Percentiles rank a stretch among this genome's conserved stretches.
Conservation (phyloP, 2,329 filamentous ascomycete genomes). For the Scortechinia acanthostroma region DNA sequence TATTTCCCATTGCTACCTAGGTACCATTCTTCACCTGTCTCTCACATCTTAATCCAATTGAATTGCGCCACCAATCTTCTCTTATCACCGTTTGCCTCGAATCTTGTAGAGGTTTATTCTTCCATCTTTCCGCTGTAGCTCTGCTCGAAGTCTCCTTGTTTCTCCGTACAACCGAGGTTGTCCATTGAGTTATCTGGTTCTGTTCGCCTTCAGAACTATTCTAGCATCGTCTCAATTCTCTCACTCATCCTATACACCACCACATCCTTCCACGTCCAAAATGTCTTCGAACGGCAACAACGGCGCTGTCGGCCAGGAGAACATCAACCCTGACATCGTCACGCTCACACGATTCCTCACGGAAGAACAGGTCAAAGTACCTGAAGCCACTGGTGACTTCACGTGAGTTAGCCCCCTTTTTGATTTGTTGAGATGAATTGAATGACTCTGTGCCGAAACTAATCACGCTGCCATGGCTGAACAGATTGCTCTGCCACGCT, state of each 20-base stretch:
- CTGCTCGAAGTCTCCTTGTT: neutral
- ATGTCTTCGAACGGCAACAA: neutral
- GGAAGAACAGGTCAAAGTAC: conserved; percentile 88
- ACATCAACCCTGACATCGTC: conserved; percentile 91
- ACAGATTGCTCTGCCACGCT: conserved; percentile 86
- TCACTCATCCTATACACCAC: neutral
- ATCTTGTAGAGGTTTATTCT: neutral
- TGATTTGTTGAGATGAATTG: neutral
- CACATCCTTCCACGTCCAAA: neutral
- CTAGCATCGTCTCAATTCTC: neutral
- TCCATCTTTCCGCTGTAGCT: neutral
- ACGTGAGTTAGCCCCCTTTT: conserved; percentile 54
- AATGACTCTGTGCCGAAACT: conserved; percentile 5
- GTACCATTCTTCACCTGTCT: no score
- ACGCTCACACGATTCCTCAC: conserved; percentile 93
- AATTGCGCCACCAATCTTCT: no score
- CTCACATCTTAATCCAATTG: no score
- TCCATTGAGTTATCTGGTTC: neutral
- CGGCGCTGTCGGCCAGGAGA: conserved; percentile 36
- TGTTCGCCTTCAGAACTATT: neutral
- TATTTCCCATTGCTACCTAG: no score
- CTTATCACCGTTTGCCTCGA: neutral
- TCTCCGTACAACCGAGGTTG: neutral
- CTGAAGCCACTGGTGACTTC: conserved; percentile 95
- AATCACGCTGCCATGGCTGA: neutral